These are phyloP conservation scores for Aureobasidium mangrovei DNA, from an alignment of 2,329 filamentous ascomycete genomes.

Conservation along the genomic window DNA sequence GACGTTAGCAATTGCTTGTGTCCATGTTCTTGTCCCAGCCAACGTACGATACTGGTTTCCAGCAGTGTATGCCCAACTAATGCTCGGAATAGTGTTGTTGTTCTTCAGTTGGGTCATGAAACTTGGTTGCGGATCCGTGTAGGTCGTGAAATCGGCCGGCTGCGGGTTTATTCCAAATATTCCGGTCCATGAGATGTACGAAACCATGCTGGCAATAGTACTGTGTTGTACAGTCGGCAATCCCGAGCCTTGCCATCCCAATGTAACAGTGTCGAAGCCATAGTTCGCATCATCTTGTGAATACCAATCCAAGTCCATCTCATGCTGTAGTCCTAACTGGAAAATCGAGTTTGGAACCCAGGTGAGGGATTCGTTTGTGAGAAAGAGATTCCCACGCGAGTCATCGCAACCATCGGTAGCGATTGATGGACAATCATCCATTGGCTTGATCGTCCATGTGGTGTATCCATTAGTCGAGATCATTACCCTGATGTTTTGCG, in stretches of 20 bases:
- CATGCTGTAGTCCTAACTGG: slow-evolving; percentile 45
- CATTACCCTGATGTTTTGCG: slow-evolving; percentile 27
- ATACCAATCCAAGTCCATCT: slow-evolving; percentile 42
- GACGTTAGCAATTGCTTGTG: background rate
- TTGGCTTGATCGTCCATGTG: slow-evolving; percentile 23
- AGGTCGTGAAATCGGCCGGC: slow-evolving; percentile 29
- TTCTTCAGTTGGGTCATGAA: slow-evolving; percentile 26
- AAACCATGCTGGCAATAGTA: slow-evolving; percentile 19
- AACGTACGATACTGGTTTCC: slow-evolving; percentile 28
- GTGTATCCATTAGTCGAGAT: slow-evolving; percentile 26
- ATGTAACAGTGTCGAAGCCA: slow-evolving; percentile 27
- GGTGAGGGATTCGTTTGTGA: slow-evolving; percentile 44
- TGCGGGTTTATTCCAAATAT: slow-evolving; percentile 28
- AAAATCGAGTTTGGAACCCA: slow-evolving; percentile 55
- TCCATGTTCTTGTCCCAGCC: background rate
- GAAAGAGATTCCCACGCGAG: slow-evolving; percentile 35
- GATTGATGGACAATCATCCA: slow-evolving; percentile 24
- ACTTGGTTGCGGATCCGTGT: slow-evolving; percentile 27
- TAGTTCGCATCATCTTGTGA: slow-evolving; percentile 20
- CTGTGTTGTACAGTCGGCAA: slow-evolving; percentile 24
- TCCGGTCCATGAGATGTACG: slow-evolving; percentile 26
- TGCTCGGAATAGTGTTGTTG: slow-evolving; percentile 28
- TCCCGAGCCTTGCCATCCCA: slow-evolving; percentile 29
- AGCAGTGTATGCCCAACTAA: slow-evolving; percentile 31
- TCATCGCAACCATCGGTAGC: slow-evolving; percentile 22